Percentiles rank a stretch among this genome's conserved stretches.
These are phyloP conservation scores for Ceratobasidium sp. DNA, from an alignment of 1,284 basidiomycete species.

Conservation along the genomic window DNA sequence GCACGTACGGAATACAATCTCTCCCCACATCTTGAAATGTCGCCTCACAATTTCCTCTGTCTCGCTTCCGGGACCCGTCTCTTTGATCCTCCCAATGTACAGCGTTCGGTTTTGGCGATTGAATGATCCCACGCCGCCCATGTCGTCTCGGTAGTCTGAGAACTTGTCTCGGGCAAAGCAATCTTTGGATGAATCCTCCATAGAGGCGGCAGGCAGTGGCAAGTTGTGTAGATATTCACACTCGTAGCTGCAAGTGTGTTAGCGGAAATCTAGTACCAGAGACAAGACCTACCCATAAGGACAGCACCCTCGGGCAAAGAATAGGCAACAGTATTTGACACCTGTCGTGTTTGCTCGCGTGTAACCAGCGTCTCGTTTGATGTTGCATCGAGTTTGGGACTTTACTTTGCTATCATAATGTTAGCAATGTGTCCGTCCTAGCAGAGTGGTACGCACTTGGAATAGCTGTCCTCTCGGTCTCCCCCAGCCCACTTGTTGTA, in stretches of 20 bases:
- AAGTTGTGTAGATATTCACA: slow-evolving; percentile 94
- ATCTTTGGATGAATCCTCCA: slow-evolving; percentile 93
- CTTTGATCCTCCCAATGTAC: slow-evolving; percentile 93
- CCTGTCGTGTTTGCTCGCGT: slow-evolving; percentile 92
- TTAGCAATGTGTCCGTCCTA: background rate
- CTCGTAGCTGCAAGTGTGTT: slow-evolving; percentile 65
- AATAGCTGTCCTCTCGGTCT: slow-evolving; percentile 91
- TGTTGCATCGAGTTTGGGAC: slow-evolving; percentile 87
- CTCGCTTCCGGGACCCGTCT: slow-evolving; percentile 85
- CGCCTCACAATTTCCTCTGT: slow-evolving; percentile 88
- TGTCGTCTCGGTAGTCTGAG: slow-evolving; percentile 96
- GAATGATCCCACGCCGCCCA: slow-evolving; percentile 98
- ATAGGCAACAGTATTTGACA: slow-evolving; percentile 92
- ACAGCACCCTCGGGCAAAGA: slow-evolving; percentile 96
- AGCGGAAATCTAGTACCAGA: background rate
- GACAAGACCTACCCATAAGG: slow-evolving; percentile 74
- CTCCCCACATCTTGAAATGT: slow-evolving; percentile 98
- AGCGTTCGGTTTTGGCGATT: slow-evolving; percentile 92
- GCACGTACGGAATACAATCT: slow-evolving; percentile 86
- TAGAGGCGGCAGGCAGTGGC: slow-evolving; percentile 70
- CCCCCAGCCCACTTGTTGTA: slow-evolving; percentile 99
- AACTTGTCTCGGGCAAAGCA: slow-evolving; percentile 98
- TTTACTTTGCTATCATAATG: slow-evolving; percentile 83
- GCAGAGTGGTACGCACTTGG: slow-evolving; percentile 66
- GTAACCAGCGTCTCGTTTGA: slow-evolving; percentile 88